Evolutionary conservation across 2,329 filamentous ascomycete species (phyloP).

Genomic region (Penicillium sp.): DNA sequence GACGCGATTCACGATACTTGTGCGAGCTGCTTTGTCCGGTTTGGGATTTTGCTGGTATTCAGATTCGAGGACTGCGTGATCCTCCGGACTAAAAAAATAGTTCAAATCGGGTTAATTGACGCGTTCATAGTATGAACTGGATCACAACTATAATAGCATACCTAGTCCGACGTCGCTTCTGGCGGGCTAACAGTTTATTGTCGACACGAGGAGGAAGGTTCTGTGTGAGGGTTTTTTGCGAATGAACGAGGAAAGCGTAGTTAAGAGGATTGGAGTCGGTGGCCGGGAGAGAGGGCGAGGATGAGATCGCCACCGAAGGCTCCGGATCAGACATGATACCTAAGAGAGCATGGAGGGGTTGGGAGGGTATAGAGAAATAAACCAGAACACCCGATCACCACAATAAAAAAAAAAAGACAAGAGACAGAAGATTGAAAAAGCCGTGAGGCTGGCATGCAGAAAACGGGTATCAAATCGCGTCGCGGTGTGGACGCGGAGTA

Average conservation of each 20-base stretch:
- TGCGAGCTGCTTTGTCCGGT: slow-evolving; percentile 84
- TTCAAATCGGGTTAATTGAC: slow-evolving; percentile 16
- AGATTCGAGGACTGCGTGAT: slow-evolving; percentile 83
- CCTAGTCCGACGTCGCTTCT: slow-evolving; percentile 64
- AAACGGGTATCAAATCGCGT: slow-evolving; percentile 31
- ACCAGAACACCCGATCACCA: slow-evolving; percentile 8
- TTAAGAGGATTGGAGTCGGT: slow-evolving; percentile 38
- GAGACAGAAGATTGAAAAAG: slow-evolving; percentile 5
- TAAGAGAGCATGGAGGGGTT: slow-evolving; percentile 18
- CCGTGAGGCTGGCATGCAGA: slow-evolving; percentile 26
- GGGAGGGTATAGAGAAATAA: slow-evolving; percentile 11
- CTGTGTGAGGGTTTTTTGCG: slow-evolving; percentile 56
- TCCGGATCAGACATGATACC: slow-evolving; percentile 40
- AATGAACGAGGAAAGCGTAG: slow-evolving; percentile 62
- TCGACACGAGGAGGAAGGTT: slow-evolving; percentile 59
- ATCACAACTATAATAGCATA: slow-evolving; percentile 35
- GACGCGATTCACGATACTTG: slow-evolving; percentile 79
- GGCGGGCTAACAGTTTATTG: slow-evolving; percentile 59
- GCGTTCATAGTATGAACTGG: slow-evolving; percentile 15
- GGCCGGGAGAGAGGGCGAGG: slow-evolving; percentile 35
- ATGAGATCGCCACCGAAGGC: slow-evolving; percentile 34
- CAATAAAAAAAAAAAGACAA: slow-evolving; percentile 10
- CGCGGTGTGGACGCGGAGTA: slow-evolving; percentile 37
- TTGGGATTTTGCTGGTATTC: slow-evolving; percentile 84
- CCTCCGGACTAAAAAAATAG: slow-evolving; percentile 66